phyloP scores from a whole-genome alignment of 2,329 filamentous ascomycete species.

The Xylariaceae sp. region DNA sequence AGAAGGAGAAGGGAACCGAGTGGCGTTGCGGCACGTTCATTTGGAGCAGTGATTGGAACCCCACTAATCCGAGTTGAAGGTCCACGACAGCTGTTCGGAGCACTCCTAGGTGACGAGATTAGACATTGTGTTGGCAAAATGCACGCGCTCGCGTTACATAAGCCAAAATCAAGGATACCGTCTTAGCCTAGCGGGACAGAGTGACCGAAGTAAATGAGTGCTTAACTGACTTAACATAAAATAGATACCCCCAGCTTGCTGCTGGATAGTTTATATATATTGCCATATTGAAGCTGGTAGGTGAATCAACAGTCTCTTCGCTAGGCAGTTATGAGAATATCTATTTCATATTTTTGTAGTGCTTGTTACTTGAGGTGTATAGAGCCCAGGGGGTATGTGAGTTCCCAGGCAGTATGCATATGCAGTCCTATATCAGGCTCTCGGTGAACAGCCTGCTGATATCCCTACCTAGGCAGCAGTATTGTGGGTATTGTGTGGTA shows the following conservation, averaged over 20 bases:
- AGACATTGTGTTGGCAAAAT: background rate
- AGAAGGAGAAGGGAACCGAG: constrained; percentile 82
- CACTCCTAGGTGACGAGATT: background rate
- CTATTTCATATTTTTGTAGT: too few species aligned
- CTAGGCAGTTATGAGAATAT: too few species aligned
- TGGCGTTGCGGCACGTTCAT: constrained; percentile 91
- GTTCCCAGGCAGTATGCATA: too few species aligned
- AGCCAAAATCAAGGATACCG: too few species aligned
- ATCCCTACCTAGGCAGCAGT: too few species aligned
- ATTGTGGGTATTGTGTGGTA: too few species aligned
- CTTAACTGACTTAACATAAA: background rate
- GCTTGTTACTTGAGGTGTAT: too few species aligned
- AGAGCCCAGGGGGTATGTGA: too few species aligned
- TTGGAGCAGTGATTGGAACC: constrained; percentile 67
- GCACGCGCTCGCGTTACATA: background rate
- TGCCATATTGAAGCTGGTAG: background rate
- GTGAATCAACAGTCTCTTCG: background rate
- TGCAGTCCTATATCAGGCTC: too few species aligned
- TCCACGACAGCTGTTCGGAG: background rate
- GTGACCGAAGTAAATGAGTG: background rate
- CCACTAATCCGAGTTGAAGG: constrained; percentile 9
- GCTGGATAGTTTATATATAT: background rate
- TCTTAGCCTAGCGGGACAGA: background rate
- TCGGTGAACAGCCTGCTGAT: too few species aligned
- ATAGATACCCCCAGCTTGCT: background rate